Evolutionary conservation across 495 filamentous ascomycete genomes (phyloP), one percentile per base, ranked within the genome.

Genomic region (Aspergillus haitiensis): DNA sequence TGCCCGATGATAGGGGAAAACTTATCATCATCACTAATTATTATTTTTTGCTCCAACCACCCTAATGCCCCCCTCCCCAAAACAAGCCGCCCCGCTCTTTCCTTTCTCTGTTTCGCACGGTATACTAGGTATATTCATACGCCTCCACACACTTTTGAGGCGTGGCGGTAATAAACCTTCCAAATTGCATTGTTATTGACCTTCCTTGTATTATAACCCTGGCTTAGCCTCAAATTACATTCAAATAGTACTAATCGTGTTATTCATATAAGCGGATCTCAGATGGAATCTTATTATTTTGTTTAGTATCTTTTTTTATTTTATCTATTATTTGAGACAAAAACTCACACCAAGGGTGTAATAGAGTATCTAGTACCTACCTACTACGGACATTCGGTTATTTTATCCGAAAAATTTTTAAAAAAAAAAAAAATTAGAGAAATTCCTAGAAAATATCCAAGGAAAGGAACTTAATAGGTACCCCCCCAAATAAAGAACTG

Each of bases 41-140:
- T 55, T 49, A 45, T 52, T 52, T 52, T 52, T 52, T 51, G 44
- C n/a, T 55, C 51, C 40, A 46, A 59, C 11, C 56, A 37, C 46
- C 42, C 16, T 27, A 27, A 27, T 3, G 33, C 27, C 39, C 16
- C 37, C n/a, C 42, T 18, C 44, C 44, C 44, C 21, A 21, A 48
- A 48, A 48, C 15, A 18, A 48, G 48, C 40, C 18, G 45, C 51
- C 33, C 42, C 58, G 12, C 52, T 56, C 31, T 36, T 61, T 37
- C 15, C 39, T 49, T 55, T 40, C 37, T 56, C 34, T 32, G 16
- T 51, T 36, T 47, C 40, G 44, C 3, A 47, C 53, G 6, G 7
- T 16, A 40, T 47, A 3, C 45, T 21, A 13, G 9, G 9, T 47
- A 21, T 18, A 21, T 47, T 4, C 16, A 15, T 47, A 12, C n/a